A percentile compares a stretch with the other conserved stretches of the same genome.
These are phyloP conservation scores for Calonectria crousiana DNA, from an alignment of 2,329 filamentous ascomycete genomes.

Conservation along the genomic window DNA sequence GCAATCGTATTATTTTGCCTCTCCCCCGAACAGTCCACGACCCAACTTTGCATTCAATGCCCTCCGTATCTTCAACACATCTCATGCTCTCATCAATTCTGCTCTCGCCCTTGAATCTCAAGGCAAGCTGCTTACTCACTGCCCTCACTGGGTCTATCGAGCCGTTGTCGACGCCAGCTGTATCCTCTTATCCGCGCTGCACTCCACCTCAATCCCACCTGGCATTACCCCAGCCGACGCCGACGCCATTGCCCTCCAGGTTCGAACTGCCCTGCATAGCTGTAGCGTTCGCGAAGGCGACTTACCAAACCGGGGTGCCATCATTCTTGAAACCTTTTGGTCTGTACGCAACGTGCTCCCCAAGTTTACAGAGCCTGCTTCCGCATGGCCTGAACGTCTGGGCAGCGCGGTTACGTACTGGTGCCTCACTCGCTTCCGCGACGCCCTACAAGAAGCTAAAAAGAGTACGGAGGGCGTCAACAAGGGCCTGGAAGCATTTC, in stretches of 20 bases:
- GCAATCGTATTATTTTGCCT: conserved; percentile 65
- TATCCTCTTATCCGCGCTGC: conserved; percentile 59
- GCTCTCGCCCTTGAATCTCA: conserved; percentile 58
- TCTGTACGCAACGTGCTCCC: conserved; percentile 53
- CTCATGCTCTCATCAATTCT: conserved; percentile 58
- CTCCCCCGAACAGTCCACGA: conserved; percentile 53
- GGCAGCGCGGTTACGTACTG: conserved; percentile 63
- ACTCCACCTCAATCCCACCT: conserved; percentile 55
- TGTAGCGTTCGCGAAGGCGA: conserved; percentile 64
- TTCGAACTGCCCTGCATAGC: conserved; percentile 52
- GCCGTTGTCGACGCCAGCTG: conserved; percentile 59
- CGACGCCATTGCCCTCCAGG: conserved; percentile 45
- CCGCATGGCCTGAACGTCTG: conserved; percentile 59
- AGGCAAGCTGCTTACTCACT: conserved; percentile 57
- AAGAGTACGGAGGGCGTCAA: conserved; percentile 47
- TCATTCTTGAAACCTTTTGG: conserved; percentile 65
- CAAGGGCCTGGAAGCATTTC: conserved; percentile 46
- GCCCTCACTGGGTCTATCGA: conserved; percentile 64
- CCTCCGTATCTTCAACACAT: conserved; percentile 61
- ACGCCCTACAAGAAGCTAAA: conserved; percentile 53
- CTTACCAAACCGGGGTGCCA: conserved; percentile 58
- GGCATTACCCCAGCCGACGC: conserved; percentile 49
- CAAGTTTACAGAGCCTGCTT: conserved; percentile 54
- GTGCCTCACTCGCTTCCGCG: conserved; percentile 62
- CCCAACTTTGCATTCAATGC: conserved; percentile 57